These are phyloP conservation scores for Schizopora paradoxa DNA, from an alignment of 1,284 basidiomycete species.

Conservation along the genomic window DNA sequence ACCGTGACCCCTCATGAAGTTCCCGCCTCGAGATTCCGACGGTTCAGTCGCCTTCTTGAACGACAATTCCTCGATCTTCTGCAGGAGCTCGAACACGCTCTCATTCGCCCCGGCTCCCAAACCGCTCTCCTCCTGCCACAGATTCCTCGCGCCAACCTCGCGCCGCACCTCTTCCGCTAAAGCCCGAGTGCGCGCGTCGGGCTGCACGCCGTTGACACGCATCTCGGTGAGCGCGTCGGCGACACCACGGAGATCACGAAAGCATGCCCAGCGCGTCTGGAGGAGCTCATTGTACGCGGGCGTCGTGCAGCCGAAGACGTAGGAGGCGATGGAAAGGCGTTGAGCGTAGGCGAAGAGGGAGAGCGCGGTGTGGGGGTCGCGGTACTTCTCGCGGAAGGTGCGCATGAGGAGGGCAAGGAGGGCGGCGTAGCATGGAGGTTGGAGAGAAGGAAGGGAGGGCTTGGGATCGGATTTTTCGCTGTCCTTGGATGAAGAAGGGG, in stretches of 20 bases:
- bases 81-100: conserved; percentile 36
- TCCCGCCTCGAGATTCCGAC: conserved; percentile 2
- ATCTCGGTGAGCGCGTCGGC: conserved; percentile 74
- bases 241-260: conserved; percentile 73
- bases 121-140: conserved; percentile 45
- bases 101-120: conserved; percentile 38
- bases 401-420: conserved; percentile 71
- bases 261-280: conserved; percentile 72
- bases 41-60: conserved; percentile 17
- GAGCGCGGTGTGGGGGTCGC: conserved; percentile 77
- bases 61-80: conserved; percentile 34
- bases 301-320: conserved; percentile 83
- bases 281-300: conserved; percentile 83
- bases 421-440: conserved; percentile 65
- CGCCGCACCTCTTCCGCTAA: conserved; percentile 64
- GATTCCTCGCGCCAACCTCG: conserved; percentile 49
- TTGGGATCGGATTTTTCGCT: conserved; percentile 19
- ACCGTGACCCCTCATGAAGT: neutral
- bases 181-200: conserved; percentile 54
- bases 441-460: conserved; percentile 29
- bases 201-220: conserved; percentile 67
- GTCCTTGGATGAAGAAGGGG: conserved; percentile 5
- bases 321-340: conserved; percentile 67
- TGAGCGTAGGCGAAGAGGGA: conserved; percentile 77
- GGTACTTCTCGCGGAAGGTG: conserved; percentile 69